These are phyloP conservation scores for Globisporangium irregulare DNA, from an alignment of 352 stramenopile species.

Conservation along the genomic window DNA sequence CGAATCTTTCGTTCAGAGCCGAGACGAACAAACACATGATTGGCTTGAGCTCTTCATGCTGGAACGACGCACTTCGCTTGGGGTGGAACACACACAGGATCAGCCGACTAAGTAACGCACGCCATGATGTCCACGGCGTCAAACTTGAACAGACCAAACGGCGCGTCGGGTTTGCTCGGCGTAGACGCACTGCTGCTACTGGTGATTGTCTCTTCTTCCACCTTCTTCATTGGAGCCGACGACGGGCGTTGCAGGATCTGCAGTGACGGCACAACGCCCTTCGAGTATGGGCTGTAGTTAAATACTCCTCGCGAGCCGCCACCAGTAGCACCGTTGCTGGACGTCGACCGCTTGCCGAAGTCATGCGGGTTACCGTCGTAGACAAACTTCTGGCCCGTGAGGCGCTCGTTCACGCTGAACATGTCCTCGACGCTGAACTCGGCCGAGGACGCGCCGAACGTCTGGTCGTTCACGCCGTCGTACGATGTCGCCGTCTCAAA, in stretches of 20 bases:
- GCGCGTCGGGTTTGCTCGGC: constrained; percentile 41
- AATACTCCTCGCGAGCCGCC: constrained; percentile 37
- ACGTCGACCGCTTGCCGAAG: constrained; percentile 75
- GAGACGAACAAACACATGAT: background rate
- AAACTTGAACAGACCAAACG: constrained; percentile 74
- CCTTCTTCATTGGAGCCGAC: constrained; percentile 43
- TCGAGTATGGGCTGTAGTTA: constrained; percentile 43
- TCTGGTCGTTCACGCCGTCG: constrained; percentile 88
- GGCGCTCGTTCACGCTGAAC: constrained; percentile 92
- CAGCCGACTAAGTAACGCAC: constrained; percentile 60
- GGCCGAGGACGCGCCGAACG: constrained; percentile 75
- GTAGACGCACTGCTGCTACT: constrained; percentile 3
- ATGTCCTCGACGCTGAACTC: constrained; percentile 93
- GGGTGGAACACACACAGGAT: background rate
- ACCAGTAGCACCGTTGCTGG: constrained; percentile 1
- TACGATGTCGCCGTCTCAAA: constrained; percentile 74
- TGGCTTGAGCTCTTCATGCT: background rate
- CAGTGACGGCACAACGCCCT: constrained; percentile 31
- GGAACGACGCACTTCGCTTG: background rate
- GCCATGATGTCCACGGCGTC: constrained; percentile 86
- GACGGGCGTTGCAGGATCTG: constrained; percentile 44
- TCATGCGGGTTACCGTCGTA: constrained; percentile 96
- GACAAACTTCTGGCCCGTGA: constrained; percentile 90
- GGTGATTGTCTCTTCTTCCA: constrained; percentile 38
- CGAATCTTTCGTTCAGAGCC: background rate